These are phyloP conservation scores for Phytophthora idaei DNA, from an alignment of 352 stramenopile genomes.

Conservation along the genomic window DNA sequence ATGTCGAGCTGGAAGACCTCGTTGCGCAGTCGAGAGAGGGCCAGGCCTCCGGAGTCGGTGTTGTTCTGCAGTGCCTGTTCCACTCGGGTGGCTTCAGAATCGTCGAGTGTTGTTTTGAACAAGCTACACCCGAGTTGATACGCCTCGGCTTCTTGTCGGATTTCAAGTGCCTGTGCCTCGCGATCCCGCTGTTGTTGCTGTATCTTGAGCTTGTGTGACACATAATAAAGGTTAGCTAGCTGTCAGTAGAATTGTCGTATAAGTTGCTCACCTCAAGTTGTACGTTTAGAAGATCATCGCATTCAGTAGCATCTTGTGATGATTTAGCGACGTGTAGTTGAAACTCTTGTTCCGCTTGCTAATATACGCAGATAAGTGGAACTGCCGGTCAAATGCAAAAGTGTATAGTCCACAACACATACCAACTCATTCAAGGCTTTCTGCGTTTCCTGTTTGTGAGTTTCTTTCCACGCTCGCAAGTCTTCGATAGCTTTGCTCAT, in stretches of 20 bases:
- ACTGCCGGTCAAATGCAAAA: no score
- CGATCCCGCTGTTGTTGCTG: slow-evolving; percentile 29
- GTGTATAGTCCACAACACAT: slow-evolving; percentile 1
- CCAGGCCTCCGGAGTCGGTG: background rate
- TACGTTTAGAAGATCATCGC: slow-evolving; percentile 9
- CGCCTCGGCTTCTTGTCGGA: slow-evolving; percentile 31
- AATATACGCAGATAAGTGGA: background rate
- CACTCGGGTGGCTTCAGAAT: slow-evolving; percentile 25
- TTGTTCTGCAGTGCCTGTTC: slow-evolving; percentile 19
- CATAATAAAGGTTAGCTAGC: background rate
- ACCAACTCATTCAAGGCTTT: slow-evolving; percentile 40
- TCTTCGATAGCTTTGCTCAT: slow-evolving; percentile 54
- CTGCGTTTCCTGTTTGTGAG: slow-evolving; percentile 34
- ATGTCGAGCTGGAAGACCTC: slow-evolving; percentile 66
- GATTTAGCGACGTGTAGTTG: background rate
- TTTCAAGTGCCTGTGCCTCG: slow-evolving; percentile 25
- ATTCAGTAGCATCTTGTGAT: background rate
- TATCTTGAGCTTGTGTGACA: slow-evolving; percentile 16
- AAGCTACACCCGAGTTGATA: slow-evolving; percentile 32
- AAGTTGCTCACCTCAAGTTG: slow-evolving; percentile 20
- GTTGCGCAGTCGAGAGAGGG: slow-evolving; percentile 38
- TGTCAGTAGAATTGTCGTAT: background rate
- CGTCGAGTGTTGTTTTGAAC: slow-evolving; percentile 18
- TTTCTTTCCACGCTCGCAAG: slow-evolving; percentile 46
- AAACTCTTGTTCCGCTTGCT: slow-evolving; percentile 14